phyloP scores from a whole-genome alignment of 192 early-diverging fungal species.

The Umbelopsis sp. region DNA sequence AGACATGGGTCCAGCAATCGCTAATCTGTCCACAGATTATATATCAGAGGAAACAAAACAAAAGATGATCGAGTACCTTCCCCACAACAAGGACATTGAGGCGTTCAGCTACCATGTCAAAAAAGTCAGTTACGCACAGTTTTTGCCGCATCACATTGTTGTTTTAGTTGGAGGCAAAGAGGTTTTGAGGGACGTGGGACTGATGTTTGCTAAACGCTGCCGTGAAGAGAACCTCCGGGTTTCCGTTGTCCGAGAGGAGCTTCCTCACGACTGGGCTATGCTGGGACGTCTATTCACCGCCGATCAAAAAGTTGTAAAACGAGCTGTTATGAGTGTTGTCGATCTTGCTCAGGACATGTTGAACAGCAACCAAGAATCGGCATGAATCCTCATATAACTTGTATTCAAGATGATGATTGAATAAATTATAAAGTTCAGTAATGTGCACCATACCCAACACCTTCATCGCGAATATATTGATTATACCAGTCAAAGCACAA shows the following conservation, averaged over 20 bases:
- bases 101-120: neutral
- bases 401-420: too few species aligned
- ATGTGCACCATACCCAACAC: too few species aligned
- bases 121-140: neutral
- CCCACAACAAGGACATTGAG: neutral
- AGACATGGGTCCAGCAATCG: neutral
- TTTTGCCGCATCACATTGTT: neutral
- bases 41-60: conserved; percentile 6
- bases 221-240: conserved; percentile 15
- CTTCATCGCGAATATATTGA: too few species aligned
- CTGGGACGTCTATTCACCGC: conserved; percentile 1
- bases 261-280: conserved; percentile 22
- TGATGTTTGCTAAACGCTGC: conserved; percentile 18
- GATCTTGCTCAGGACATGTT: neutral
- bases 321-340: conserved; percentile 5
- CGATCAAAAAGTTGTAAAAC: neutral
- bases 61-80: conserved; percentile 18
- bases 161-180: conserved; percentile 18
- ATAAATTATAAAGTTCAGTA: too few species aligned
- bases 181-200: conserved; percentile 19
- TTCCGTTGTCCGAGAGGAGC: conserved; percentile 6
- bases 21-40: conserved; percentile 11
- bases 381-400: neutral
- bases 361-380: neutral
- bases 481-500: too few species aligned